Base-by-base conservation (phyloP, 2,329 filamentous ascomycete genomes). In the Diaporthe longicolla region DNA sequence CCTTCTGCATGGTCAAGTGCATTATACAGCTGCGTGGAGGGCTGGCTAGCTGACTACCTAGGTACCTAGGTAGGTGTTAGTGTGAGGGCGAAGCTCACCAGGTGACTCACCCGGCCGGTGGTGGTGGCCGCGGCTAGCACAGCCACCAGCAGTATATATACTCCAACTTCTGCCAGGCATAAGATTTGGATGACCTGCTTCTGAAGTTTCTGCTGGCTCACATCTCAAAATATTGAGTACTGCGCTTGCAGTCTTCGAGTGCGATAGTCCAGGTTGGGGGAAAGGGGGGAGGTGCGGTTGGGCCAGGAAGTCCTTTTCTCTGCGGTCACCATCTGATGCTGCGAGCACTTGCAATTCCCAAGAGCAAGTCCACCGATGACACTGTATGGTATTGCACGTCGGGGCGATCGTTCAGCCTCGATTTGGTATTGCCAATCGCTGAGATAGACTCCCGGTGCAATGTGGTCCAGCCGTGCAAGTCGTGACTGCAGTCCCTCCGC, bases 81-180 rank as follows among this genome's bases (percentile, higher is more conserved):
- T 40, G 45, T 4, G n/a, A 21, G 63, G 13, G 29, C 13, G 32
- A 37, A 35, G 48, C 19, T 68, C 32, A 40, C 29, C 19, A 26
- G 26, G 63, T 68, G 63, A 68, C 63, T 68, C 63, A 68, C 63
- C 9, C 48, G 63, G 63, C 48, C 63, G 21, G 19, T 17, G 15
- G 9, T 35, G 61, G 61, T 26, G 48, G 9, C 48, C 8, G 2
- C 13, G n/a, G 63, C 48, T 48, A 17, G 48, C 63, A 68, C 48
- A 68, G 48, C 63, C 63, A 54, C 63, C 32, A 21, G 21, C 21
- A 29, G 61, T 50, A n/a, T 66, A 40, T 21, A 11, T 32, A 21
- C 21, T 21, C 15, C 32, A 29, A 26, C 26, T 26, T 8, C 32
- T 4, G 29, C 35, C 63, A 54, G 32, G 21, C 52, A 40, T 50